Evolutionary conservation across 2,329 filamentous ascomycete species (phyloP), one percentile per base, ranked within the genome.

Genomic region (Pseudocercospora vitis): DNA sequence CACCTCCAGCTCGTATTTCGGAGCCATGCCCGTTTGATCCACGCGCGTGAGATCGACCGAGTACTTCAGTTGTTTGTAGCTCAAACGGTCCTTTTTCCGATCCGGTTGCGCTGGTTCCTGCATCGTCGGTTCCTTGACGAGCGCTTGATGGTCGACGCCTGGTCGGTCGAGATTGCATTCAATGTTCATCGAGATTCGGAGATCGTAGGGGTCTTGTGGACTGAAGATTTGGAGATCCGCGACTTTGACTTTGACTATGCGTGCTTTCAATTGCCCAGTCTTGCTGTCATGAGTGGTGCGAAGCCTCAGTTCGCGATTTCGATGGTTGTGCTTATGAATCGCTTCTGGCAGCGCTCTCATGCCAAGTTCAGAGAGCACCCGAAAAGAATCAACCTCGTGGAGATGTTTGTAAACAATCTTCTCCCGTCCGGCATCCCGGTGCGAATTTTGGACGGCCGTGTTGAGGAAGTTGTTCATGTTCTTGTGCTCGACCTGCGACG

Each of bases 31-130:
- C 7, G 72, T 67, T 57, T 76, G 73, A 8, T 84, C 87, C 35
- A 99, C 94, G 70, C 96, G 91, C 0, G 94, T 99, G 47, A 99
- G 76, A 72, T 99, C 94, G 63, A 99, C 81, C 69, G 94, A 89
- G 69, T 95, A 96, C 50, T 83, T 84, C 33, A 91, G 81, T 69
- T 97, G 95, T 7, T 81, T 85, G 73, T 99, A 99, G 68, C 89
- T 95, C 68, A 99, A 77, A 14, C 94, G 83, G 71, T 99, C 91
- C 71, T 99, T 99, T 63, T 5, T 79, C 74, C 61, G 72, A 49
- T 59, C 69, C 58, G 57, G 67, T 55, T 37, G 68, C 42, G 58
- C 68, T 11, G 64, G 73, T 39, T 71, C 74, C 4, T 78, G 76
- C 9, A 70, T 64, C 3, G 77, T 71, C 0, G 74, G 69, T 2